phyloP scores from a whole-genome alignment of 192 early-diverging fungal species.

The Coemansia sp. region DNA sequence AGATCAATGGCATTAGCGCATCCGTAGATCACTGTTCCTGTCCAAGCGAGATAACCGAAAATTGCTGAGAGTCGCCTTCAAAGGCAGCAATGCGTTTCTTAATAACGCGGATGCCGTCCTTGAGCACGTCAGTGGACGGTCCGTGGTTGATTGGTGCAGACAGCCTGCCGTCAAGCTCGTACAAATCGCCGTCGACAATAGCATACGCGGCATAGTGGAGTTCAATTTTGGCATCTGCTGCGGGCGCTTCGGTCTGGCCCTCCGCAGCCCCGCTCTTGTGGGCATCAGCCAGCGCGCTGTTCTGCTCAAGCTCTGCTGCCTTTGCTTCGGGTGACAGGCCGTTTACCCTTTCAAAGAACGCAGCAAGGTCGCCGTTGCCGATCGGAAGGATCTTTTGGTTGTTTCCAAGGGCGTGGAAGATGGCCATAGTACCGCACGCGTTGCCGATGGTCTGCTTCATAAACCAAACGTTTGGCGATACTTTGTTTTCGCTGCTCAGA shows the following conservation, averaged over 20 bases:
- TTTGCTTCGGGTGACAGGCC: slow-evolving; percentile 72
- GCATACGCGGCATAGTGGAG: slow-evolving; percentile 90
- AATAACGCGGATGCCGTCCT: slow-evolving; percentile 33
- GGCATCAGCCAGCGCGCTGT: slow-evolving; percentile 56
- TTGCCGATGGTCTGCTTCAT: slow-evolving; percentile 88
- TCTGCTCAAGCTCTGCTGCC: slow-evolving; percentile 69
- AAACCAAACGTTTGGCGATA: slow-evolving; percentile 65
- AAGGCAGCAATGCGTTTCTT: slow-evolving; percentile 26
- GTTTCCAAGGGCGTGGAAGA: slow-evolving; percentile 88
- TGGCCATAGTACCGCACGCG: slow-evolving; percentile 93
- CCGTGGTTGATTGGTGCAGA: slow-evolving; percentile 87
- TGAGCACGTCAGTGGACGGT: slow-evolving; percentile 59
- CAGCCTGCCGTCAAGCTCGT: slow-evolving; percentile 89
- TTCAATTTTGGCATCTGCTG: slow-evolving; percentile 71
- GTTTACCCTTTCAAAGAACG: slow-evolving; percentile 66
- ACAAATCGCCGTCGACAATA: slow-evolving; percentile 72
- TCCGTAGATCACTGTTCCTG: neutral
- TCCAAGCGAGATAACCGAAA: slow-evolving; percentile 34
- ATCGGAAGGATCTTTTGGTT: slow-evolving; percentile 59
- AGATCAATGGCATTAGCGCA: no score
- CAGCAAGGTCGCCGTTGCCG: slow-evolving; percentile 54
- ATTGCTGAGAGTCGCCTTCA: slow-evolving; percentile 10
- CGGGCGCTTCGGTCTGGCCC: slow-evolving; percentile 73
- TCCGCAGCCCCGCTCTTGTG: slow-evolving; percentile 60
- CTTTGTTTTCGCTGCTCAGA: slow-evolving; percentile 39